Conservation (phyloP, 495 filamentous ascomycete genomes). For the Hypoxylon rickii region DNA sequence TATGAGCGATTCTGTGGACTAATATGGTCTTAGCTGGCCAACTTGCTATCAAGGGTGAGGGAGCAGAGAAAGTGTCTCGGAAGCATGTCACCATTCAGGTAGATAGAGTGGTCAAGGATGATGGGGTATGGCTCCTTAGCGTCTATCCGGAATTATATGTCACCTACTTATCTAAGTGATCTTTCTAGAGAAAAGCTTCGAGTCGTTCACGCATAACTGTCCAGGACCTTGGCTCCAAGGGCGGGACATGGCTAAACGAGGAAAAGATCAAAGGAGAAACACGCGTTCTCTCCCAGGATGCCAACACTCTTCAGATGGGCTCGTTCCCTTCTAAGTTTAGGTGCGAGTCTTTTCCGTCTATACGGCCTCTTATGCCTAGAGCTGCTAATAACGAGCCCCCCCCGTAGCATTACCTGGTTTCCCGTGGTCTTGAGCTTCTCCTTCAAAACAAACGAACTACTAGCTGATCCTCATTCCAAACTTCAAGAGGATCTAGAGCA, state of each 20-base stretch:
- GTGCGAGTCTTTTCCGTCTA: slow-evolving; percentile 37
- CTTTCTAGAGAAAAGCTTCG: slow-evolving; percentile 58
- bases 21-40: slow-evolving; percentile 50
- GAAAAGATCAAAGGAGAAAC: slow-evolving; percentile 63
- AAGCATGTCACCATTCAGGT: slow-evolving; percentile 84
- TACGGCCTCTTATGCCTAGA: neutral
- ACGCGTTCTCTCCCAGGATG: slow-evolving; percentile 55
- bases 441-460: slow-evolving; percentile 74
- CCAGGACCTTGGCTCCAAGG: slow-evolving; percentile 73
- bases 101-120: slow-evolving; percentile 63
- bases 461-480: slow-evolving; percentile 66
- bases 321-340: slow-evolving; percentile 60
- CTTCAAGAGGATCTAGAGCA: slow-evolving; percentile 70
- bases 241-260: slow-evolving; percentile 78
- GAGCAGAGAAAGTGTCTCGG: slow-evolving; percentile 72
- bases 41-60: slow-evolving; percentile 63
- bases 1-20: neutral
- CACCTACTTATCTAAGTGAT: slow-evolving; percentile 12
- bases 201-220: slow-evolving; percentile 67
- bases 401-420: slow-evolving; percentile 74
- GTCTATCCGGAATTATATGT: neutral
- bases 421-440: slow-evolving; percentile 82
- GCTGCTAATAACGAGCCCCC: slow-evolving; percentile 3
- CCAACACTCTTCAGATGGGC: slow-evolving; percentile 71
- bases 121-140: slow-evolving; percentile 61